Percentiles rank a stretch among this genome's conserved stretches.
Evolutionary conservation across 495 filamentous ascomycete genomes (phyloP).

Genomic region (Hypoxylon intermedium): DNA sequence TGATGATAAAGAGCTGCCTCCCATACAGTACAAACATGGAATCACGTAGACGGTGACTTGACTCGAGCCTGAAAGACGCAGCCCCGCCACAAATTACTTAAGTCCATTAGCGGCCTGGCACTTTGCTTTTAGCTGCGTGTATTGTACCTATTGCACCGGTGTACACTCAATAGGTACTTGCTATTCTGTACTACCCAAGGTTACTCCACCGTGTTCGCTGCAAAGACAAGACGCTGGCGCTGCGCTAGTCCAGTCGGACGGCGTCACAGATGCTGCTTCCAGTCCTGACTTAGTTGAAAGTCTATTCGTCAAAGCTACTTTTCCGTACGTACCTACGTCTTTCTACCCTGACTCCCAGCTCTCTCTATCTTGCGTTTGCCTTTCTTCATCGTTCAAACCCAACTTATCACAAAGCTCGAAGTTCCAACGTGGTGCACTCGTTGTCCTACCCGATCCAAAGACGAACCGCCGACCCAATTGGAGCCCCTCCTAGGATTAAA

Average conservation of each 20-base stretch:
- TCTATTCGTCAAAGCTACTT: too few species aligned
- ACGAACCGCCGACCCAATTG: conserved; percentile 2
- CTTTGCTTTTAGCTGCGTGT: too few species aligned
- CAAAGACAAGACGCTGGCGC: too few species aligned
- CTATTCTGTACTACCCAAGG: too few species aligned
- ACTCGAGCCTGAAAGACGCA: conserved; percentile 30
- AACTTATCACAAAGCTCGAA: conserved; percentile 27
- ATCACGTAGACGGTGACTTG: conserved; percentile 6
- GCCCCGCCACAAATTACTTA: conserved; percentile 26
- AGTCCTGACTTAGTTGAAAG: too few species aligned
- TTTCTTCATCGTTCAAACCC: conserved; percentile 8
- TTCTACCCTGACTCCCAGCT: too few species aligned
- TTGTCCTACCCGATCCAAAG: conserved; percentile 27
- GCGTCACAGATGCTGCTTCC: too few species aligned
- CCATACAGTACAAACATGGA: conserved; percentile 16
- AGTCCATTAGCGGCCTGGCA: conserved; percentile 11
- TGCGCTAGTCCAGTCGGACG: too few species aligned
- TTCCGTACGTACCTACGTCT: too few species aligned
- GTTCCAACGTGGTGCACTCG: conserved; percentile 34
- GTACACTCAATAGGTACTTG: too few species aligned
- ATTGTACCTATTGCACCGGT: too few species aligned
- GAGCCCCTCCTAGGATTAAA: conserved; percentile 32
- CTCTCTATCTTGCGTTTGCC: neutral
- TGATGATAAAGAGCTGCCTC: conserved; percentile 5
- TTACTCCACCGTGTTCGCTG: too few species aligned